Conservation (phyloP, 495 filamentous ascomycete species). For the Aspergillus nanangensis region DNA sequence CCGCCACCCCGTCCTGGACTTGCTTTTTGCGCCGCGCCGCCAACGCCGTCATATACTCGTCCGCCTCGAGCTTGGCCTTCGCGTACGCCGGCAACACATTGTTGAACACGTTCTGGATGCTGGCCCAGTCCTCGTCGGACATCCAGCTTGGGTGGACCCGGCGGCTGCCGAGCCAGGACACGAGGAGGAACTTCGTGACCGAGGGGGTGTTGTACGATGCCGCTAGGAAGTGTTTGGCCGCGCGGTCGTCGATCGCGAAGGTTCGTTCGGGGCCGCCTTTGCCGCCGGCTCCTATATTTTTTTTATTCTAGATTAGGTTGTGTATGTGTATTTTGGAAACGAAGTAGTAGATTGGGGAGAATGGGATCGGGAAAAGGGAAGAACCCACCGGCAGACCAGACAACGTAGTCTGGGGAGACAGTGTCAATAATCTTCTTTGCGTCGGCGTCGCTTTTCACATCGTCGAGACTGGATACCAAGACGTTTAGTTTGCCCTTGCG, state of each 20-base stretch:
- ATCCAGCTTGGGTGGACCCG: slow-evolving; percentile 61
- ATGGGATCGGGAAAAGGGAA: slow-evolving; percentile 8
- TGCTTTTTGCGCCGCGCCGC: slow-evolving; percentile 41
- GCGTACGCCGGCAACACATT: slow-evolving; percentile 60
- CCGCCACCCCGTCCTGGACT: slow-evolving; percentile 28
- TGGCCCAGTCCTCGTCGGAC: slow-evolving; percentile 52
- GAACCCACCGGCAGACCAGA: slow-evolving; percentile 69
- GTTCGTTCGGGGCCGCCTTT: slow-evolving; percentile 64
- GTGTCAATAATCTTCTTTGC: slow-evolving; percentile 58
- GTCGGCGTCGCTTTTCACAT: slow-evolving; percentile 57
- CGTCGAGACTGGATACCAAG: slow-evolving; percentile 65
- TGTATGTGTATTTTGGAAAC: neutral
- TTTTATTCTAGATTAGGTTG: too few species aligned
- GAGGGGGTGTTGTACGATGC: slow-evolving; percentile 53
- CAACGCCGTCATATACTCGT: slow-evolving; percentile 63
- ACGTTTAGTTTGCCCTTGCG: slow-evolving; percentile 53
- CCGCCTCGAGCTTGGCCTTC: slow-evolving; percentile 70
- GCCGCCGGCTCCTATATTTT: slow-evolving; percentile 70
- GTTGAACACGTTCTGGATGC: slow-evolving; percentile 45
- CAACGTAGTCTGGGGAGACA: slow-evolving; percentile 62
- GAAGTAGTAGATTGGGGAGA: slow-evolving; percentile 2
- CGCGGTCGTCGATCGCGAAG: slow-evolving; percentile 60
- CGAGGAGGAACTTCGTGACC: slow-evolving; percentile 69
- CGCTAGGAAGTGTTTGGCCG: slow-evolving; percentile 65
- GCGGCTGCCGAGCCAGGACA: slow-evolving; percentile 64